phyloP scores from a whole-genome alignment of 2,329 filamentous ascomycete genomes.

The Phaeosphaeria sp. region DNA sequence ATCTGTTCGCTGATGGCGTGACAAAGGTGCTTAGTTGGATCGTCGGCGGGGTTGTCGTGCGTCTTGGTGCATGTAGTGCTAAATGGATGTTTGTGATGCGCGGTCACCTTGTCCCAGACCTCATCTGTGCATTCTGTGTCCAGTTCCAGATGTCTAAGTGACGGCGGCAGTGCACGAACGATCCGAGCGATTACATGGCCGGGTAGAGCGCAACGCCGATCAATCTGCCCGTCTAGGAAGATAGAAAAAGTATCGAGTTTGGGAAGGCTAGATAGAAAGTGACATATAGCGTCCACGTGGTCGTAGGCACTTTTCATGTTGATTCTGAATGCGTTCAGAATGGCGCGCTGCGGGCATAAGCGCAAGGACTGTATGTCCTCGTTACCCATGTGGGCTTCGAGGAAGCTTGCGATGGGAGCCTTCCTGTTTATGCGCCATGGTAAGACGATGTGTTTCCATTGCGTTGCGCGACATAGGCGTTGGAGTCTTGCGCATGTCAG shows the following conservation, averaged over 20 bases:
- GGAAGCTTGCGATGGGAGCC: conserved; percentile 5
- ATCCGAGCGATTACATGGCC: conserved; percentile 1
- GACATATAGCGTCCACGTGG: conserved; percentile 5
- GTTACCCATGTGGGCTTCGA: not conserved
- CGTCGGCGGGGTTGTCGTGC: not conserved
- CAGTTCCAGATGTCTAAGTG: conserved; percentile 5
- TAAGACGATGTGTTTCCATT: not conserved
- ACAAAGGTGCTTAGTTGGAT: not conserved
- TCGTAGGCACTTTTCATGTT: conserved; percentile 4
- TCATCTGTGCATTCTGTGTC: conserved; percentile 5
- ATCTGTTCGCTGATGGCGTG: conserved; percentile 5
- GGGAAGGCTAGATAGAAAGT: not conserved
- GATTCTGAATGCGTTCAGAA: conserved; percentile 6
- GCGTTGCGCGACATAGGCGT: not conserved
- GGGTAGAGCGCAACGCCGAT: conserved; percentile 1
- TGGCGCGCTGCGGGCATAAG: not conserved
- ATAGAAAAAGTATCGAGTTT: conserved; percentile 1
- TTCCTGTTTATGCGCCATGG: conserved; percentile 9
- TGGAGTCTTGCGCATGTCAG: conserved; percentile 1
- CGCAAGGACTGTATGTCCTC: not conserved
- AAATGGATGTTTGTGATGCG: not conserved
- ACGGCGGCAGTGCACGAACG: conserved; percentile 1
- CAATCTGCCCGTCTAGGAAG: not conserved
- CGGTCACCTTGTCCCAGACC: not conserved
- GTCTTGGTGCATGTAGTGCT: not conserved